Conservation (phyloP, 306 rosid species). For the Cyamopsis tetragonoloba region DNA sequence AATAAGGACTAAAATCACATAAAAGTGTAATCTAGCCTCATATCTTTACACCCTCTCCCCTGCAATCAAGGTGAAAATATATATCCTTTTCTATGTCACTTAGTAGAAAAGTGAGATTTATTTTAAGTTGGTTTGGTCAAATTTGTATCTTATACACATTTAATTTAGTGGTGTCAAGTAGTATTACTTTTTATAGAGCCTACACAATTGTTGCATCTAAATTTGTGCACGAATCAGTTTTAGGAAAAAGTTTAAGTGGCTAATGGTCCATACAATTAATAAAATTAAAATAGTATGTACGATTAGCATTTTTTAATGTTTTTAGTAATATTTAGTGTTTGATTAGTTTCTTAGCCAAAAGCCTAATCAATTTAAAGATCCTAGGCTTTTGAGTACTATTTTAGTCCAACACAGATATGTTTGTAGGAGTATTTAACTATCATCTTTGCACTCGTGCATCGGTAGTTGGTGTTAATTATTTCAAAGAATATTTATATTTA, state of each 20-base stretch:
- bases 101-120: not conserved
- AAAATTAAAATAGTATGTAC: not conserved
- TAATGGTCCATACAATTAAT: not conserved
- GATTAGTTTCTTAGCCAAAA: not conserved
- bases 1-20: too few relatives aligned
- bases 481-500: not conserved
- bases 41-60: not conserved
- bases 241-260: conserved; percentile 9
- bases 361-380: conserved; percentile 9
- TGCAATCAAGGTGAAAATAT: not conserved
- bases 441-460: conserved; percentile 36
- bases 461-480: conserved; percentile 17
- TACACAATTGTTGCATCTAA: not conserved
- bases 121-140: not conserved
- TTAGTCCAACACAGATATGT: conserved; percentile 6
- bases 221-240: not conserved
- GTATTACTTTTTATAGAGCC: not conserved
- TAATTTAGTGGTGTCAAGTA: conserved; percentile 3
- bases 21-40: not conserved
- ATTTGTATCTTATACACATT: not conserved
- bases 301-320: not conserved
- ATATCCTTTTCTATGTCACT: not conserved
- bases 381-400: conserved; percentile 31
- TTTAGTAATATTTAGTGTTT: not conserved
- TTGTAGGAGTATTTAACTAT: not conserved